Base-by-base conservation (phyloP, 768 basidiomycete species). In the Gymnopilus junonius region DNA sequence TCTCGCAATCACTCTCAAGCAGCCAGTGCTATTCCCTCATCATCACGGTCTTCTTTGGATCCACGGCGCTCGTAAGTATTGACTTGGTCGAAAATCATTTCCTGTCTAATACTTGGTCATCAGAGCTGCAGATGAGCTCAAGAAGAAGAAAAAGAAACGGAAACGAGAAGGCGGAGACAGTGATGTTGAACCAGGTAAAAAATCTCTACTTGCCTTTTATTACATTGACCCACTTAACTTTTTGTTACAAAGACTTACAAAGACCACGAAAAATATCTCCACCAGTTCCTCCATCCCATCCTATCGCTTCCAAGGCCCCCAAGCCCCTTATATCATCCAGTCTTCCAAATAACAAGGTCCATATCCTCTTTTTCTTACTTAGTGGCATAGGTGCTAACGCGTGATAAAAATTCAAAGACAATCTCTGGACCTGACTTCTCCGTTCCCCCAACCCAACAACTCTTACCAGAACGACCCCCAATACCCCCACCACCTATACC, bases 121-220 rank as follows among this genome's bases (percentile, higher is more conserved):
- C n/a, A 75, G 75, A 42, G 68, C 72, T 29, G 69, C 74, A 11
- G 84, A 87, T 12, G 90, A 91, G 50, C 64, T 80, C 29, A 91
- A 89, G 80, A 91, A 86, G 77, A 92, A 90, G 80, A 92, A 91
- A 79, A 92, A 93, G 78, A 94, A 93, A 72, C 90, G 92, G 75
- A 92, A 91, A 82, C 85, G 90, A 59, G 91, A 92, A 39, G 79
- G 83, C 8, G 87, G 85, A 39, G 87, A 87, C n/a, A 90, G 89
- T 66, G 92, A 93, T 65, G 74, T 79, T 32, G 91, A 93, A 69
- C 80, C 80, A 71, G 85, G 87, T 86, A 74, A 56, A n/a, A n/a
- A n/a, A 73, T 34, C n/a, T 31, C 21, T 65, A 62, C 46, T 39
- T 64, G 8, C 3, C 27, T n/a, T n/a, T 34, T 6, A 37, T 46